Conservation (phyloP, 75 land plant genomes). For the Cunninghamia lanceolata region DNA sequence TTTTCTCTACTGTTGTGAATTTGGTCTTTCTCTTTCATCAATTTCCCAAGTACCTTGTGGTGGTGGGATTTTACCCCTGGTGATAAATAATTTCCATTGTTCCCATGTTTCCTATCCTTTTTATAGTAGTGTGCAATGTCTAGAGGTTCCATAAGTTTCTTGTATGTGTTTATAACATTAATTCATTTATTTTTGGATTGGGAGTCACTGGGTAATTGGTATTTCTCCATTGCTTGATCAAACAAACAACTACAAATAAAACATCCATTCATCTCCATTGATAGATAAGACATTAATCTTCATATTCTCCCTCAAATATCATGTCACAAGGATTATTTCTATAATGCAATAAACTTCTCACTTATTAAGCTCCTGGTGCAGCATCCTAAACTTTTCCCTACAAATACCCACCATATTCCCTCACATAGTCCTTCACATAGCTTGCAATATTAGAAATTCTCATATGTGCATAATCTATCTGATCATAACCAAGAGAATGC, state of each 20-base stretch:
- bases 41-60: background rate
- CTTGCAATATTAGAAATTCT: constrained; percentile 64
- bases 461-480: constrained; percentile 60
- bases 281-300: no score
- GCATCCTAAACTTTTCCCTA: constrained; percentile 49
- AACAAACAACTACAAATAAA: no score
- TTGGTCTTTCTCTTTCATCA: background rate
- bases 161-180: background rate
- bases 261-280: no score
- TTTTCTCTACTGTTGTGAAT: background rate
- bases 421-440: constrained; percentile 67
- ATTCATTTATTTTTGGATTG: constrained; percentile 22
- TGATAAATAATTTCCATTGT: background rate
- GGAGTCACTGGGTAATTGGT: no score
- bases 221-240: no score
- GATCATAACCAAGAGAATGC: constrained; percentile 64
- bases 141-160: constrained; percentile 9
- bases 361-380: constrained; percentile 53
- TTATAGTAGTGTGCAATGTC: constrained; percentile 8
- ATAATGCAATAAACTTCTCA: no score
- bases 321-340: no score
- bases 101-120: no score
- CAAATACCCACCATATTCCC: constrained; percentile 59
- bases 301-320: no score
- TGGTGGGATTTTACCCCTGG: background rate